Evolutionary conservation across 2,329 filamentous ascomycete genomes (phyloP).

Genomic region (Stachybotrys chlorohalonatus): DNA sequence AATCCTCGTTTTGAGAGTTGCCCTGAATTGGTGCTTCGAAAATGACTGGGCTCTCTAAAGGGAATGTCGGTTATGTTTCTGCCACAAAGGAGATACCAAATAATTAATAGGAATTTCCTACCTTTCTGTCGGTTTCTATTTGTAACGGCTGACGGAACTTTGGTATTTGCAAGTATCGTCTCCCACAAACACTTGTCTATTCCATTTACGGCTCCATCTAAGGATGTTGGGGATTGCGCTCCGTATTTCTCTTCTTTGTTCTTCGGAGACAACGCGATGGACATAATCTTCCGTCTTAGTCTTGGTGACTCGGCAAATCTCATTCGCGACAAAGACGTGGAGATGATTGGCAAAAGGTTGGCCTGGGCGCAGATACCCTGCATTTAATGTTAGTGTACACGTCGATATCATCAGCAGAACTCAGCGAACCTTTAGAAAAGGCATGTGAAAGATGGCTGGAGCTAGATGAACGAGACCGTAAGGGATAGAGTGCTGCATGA

Average conservation of each 20-base stretch:
- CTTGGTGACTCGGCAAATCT: slow-evolving; percentile 22
- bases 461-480: slow-evolving; percentile 16
- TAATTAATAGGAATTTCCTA: not conserved
- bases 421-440: slow-evolving; percentile 22
- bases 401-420: no score
- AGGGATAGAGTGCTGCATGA: slow-evolving; percentile 6
- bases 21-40: no score
- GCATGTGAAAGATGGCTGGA: slow-evolving; percentile 26
- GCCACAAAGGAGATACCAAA: no score
- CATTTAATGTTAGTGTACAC: not conserved
- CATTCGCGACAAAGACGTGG: slow-evolving; percentile 21
- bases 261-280: slow-evolving; percentile 1
- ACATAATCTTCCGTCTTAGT: slow-evolving; percentile 18
- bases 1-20: no score
- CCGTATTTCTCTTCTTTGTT: not conserved
- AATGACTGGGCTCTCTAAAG: no score
- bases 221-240: not conserved
- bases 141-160: slow-evolving; percentile 3
- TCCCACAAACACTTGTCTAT: slow-evolving; percentile 13
- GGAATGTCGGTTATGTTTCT: no score
- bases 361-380: slow-evolving; percentile 17
- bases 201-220: slow-evolving; percentile 1
- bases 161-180: slow-evolving; percentile 11
- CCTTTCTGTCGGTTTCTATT: not conserved
- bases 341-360: slow-evolving; percentile 16